phyloP scores from a whole-genome alignment of 2,329 filamentous ascomycete species.

The Dactylellina sp. region DNA sequence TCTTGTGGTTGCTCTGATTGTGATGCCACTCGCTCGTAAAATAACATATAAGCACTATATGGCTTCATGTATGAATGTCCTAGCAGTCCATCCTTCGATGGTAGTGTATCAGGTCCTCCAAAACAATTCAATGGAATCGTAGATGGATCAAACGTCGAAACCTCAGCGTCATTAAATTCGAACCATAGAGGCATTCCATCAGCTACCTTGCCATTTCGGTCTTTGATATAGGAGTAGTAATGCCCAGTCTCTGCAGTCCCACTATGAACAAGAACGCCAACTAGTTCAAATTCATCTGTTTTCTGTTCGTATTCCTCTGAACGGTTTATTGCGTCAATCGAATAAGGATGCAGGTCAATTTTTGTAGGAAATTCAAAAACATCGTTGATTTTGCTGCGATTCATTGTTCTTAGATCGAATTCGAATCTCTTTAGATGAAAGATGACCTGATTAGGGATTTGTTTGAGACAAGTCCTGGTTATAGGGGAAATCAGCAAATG shows the following conservation, averaged over 20 bases:
- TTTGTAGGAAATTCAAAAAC: slow-evolving; percentile 85
- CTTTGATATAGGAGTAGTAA: slow-evolving; percentile 95
- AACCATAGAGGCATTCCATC: slow-evolving; percentile 74
- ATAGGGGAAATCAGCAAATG: background rate
- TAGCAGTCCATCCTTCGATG: slow-evolving; percentile 51
- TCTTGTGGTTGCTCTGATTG: slow-evolving; percentile 69
- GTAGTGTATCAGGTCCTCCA: slow-evolving; percentile 72
- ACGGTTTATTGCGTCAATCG: slow-evolving; percentile 76
- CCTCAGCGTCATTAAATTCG: slow-evolving; percentile 93
- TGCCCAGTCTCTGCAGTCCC: slow-evolving; percentile 94
- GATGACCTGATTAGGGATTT: slow-evolving; percentile 92
- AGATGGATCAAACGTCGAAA: slow-evolving; percentile 78
- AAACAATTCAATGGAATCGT: slow-evolving; percentile 82
- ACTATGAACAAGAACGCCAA: slow-evolving; percentile 93
- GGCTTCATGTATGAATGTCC: slow-evolving; percentile 70
- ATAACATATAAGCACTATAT: slow-evolving; percentile 96
- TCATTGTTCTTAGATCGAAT: slow-evolving; percentile 80
- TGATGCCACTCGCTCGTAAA: slow-evolving; percentile 84
- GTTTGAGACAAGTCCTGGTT: slow-evolving; percentile 82
- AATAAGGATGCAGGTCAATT: slow-evolving; percentile 91
- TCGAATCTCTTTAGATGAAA: slow-evolving; percentile 93
- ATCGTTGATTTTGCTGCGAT: slow-evolving; percentile 94
- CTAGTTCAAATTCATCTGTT: slow-evolving; percentile 87
- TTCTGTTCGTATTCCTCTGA: slow-evolving; percentile 34
- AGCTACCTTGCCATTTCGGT: slow-evolving; percentile 72